Base-by-base conservation (phyloP, 306 rosid genomes). In the Hippophae gyantsensis region DNA sequence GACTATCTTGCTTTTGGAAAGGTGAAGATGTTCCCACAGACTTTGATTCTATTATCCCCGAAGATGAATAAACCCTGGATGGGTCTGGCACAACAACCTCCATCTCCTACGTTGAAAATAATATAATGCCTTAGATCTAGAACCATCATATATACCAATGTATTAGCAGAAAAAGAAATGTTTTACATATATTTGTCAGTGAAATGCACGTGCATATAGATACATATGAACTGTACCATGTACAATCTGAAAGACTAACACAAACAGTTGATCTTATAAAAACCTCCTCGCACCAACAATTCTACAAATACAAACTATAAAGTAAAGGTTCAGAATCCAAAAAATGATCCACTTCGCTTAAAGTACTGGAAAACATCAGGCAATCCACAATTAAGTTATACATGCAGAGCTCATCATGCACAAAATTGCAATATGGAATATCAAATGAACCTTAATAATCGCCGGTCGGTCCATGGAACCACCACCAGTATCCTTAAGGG, bases 41-140 rank as follows among this genome's bases (percentile, higher is more conserved):
- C 81, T 88, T 92, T 42, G 93, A 92, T 69, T 88, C 99, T 66
- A 82, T 87, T 84, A 82, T 73, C 72, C 95, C 95, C 71, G 94
- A 72, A 70, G 86, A 66, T 65, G 79, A 81, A 80, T 80, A 83
- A 72, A 66, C 73, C 81, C 70, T 82, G 42, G 88, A 73, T 64
- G 86, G 66, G 77, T 92, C 96, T 49, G 99, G 96, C 52, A 92
- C 74, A 66, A 65, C 60, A 65, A 82, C 78, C 79, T 84, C 92
- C 95, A 88, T 83, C 73, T 77, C 93, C 99, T 92, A 81, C 48
- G 69, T 63, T 69, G 74, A 74, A 48, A 68, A 57, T 57, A 73
- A 58, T 61, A 59, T 10, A 32, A 79, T 69, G 51, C 49, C 73
- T 75, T 66, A 78, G 69, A 60, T 61, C 10, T 61, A 55, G 58